A percentile compares a stretch with the other conserved stretches of the same genome.
Evolutionary conservation across 768 basidiomycete species (phyloP).

Genomic region (Macrolepiota dolichaula): DNA sequence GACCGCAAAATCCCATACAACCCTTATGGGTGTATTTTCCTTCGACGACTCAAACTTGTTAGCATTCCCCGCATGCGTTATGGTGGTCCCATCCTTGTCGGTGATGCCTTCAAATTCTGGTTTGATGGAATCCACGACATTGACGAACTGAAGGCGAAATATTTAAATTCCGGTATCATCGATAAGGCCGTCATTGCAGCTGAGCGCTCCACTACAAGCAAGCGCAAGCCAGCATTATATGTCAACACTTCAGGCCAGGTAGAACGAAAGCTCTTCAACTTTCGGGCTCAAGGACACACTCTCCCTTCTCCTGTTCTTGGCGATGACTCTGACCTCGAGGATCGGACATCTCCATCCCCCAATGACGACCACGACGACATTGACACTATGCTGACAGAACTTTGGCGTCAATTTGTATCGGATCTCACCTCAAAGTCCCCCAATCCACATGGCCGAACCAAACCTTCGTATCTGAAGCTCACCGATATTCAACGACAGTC

Average conservation of each 20-base stretch:
- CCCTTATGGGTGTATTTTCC: slow-evolving; percentile 14
- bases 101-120: background rate
- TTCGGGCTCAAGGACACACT: background rate
- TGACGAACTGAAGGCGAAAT: background rate
- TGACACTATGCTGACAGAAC: background rate
- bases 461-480: background rate
- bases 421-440: slow-evolving; percentile 3
- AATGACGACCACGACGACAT: background rate
- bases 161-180: background rate
- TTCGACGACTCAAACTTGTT: background rate
- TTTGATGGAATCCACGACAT: background rate
- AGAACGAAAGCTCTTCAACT: background rate
- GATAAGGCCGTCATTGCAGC: background rate
- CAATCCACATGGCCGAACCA: background rate
- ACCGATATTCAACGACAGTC: background rate
- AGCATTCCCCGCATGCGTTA: background rate
- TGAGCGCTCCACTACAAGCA: background rate
- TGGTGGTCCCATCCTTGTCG: background rate
- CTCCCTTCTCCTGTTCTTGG: background rate
- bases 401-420: background rate
- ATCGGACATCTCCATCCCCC: background rate
- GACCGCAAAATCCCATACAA: slow-evolving; percentile 1
- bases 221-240: background rate
- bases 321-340: background rate
- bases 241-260: background rate